Conservation (phyloP, 1,284 basidiomycete genomes). For the Porogramme epimiltina region DNA sequence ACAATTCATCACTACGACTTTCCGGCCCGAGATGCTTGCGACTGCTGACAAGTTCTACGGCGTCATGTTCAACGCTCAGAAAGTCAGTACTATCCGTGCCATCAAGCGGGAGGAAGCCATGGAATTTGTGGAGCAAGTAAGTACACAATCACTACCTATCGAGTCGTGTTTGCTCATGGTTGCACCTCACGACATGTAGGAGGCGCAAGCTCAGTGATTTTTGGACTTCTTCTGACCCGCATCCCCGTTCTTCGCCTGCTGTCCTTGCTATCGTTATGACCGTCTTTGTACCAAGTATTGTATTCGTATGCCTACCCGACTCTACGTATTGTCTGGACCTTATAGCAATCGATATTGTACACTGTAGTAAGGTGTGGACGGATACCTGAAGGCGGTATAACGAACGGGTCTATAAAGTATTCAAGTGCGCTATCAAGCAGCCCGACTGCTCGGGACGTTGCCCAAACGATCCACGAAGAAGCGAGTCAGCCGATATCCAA, state of each 20-base stretch:
- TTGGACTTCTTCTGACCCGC: background rate
- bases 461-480: no score
- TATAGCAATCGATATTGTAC: no score
- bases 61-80: conserved; percentile 98
- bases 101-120: conserved; percentile 86
- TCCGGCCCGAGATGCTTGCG: conserved; percentile 95
- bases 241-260: conserved; percentile 4
- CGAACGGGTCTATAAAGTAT: no score
- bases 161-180: background rate
- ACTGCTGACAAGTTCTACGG: conserved; percentile 97
- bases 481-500: no score
- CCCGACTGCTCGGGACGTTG: no score
- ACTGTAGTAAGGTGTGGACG: no score
- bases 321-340: no score
- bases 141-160: conserved; percentile 7
- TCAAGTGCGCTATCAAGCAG: no score
- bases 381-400: no score
- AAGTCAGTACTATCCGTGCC: conserved; percentile 84
- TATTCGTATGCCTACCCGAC: conserved; percentile 6
- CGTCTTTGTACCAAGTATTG: conserved; percentile 11
- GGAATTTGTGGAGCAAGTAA: conserved; percentile 86
- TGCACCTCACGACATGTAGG: conserved; percentile 33
- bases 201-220: conserved; percentile 55
- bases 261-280: conserved; percentile 20
- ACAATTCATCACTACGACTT: conserved; percentile 99